phyloP scores from a whole-genome alignment of 2,329 filamentous ascomycete genomes.

The Beauveria sp. region DNA sequence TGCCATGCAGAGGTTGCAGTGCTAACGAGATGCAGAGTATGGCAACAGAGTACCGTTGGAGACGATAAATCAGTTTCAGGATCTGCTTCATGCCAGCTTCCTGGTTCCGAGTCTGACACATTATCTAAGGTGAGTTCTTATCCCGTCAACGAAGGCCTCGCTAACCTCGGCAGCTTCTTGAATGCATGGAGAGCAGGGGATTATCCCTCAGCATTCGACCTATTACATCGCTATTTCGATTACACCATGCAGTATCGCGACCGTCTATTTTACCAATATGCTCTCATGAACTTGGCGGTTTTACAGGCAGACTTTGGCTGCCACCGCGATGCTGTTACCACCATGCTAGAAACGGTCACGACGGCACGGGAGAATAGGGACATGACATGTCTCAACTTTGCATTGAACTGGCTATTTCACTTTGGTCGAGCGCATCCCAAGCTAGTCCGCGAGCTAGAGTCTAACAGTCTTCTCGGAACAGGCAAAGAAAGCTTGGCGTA shows the following conservation, averaged over 20 bases:
- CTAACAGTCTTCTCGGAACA: slow-evolving; percentile 65
- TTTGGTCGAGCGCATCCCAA: slow-evolving; percentile 80
- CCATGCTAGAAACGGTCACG: slow-evolving; percentile 90
- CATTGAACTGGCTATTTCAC: slow-evolving; percentile 91
- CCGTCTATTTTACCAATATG: slow-evolving; percentile 87
- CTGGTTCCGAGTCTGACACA: slow-evolving; percentile 67
- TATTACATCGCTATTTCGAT: slow-evolving; percentile 90
- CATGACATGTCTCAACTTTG: slow-evolving; percentile 87
- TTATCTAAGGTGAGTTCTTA: slow-evolving; percentile 53
- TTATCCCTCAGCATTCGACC: slow-evolving; percentile 82
- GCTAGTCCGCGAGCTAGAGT: slow-evolving; percentile 62
- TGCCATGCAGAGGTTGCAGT: neutral
- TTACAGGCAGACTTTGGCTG: slow-evolving; percentile 94
- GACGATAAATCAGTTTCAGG: slow-evolving; percentile 63
- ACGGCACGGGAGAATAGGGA: slow-evolving; percentile 94
- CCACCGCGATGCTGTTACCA: slow-evolving; percentile 78
- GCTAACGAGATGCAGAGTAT: slow-evolving; percentile 42
- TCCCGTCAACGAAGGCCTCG: neutral
- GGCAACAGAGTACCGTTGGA: slow-evolving; percentile 71
- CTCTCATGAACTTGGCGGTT: slow-evolving; percentile 84
- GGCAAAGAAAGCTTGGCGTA: slow-evolving; percentile 78
- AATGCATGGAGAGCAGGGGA: slow-evolving; percentile 90
- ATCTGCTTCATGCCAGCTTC: slow-evolving; percentile 58
- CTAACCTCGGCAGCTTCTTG: slow-evolving; percentile 55
- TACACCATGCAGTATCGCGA: slow-evolving; percentile 86